These are phyloP conservation scores for Nemania abortiva DNA, from an alignment of 2,329 filamentous ascomycete species.

Conservation along the genomic window DNA sequence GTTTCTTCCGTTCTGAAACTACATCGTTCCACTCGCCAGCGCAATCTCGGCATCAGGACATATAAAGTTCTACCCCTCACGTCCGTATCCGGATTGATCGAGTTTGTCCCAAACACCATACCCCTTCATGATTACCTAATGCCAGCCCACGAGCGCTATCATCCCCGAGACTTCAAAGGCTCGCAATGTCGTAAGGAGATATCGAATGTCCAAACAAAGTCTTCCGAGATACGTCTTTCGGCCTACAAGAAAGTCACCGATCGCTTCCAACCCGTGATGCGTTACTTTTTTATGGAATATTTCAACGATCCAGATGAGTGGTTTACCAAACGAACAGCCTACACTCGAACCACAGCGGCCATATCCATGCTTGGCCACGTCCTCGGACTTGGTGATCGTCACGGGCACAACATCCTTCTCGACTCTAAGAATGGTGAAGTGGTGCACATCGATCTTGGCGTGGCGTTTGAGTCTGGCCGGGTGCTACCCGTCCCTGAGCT, in stretches of 20 bases:
- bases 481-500: conserved; percentile 96
- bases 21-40: conserved; percentile 87
- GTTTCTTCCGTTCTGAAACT: conserved; percentile 90
- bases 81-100: conserved; percentile 87
- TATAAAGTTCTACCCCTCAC: conserved; percentile 97
- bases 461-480: conserved; percentile 96
- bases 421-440: conserved; percentile 92
- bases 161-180: conserved; percentile 84
- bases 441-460: conserved; percentile 95
- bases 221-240: conserved; percentile 76
- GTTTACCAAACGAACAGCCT: conserved; percentile 90
- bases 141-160: conserved; percentile 88
- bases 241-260: conserved; percentile 83
- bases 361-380: conserved; percentile 96
- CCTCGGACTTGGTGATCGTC: conserved; percentile 90
- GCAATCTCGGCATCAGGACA: conserved; percentile 89
- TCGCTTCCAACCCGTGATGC: conserved; percentile 91
- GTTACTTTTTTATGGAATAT: conserved; percentile 96
- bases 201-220: conserved; percentile 75
- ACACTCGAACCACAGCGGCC: conserved; percentile 91
- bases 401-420: conserved; percentile 96
- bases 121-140: conserved; percentile 92
- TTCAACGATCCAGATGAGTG: conserved; percentile 96
- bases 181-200: conserved; percentile 84
- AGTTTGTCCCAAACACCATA: conserved; percentile 95